phyloP scores from a whole-genome alignment of 2,329 filamentous ascomycete species.

The Coccinonectria pachysandricola region DNA sequence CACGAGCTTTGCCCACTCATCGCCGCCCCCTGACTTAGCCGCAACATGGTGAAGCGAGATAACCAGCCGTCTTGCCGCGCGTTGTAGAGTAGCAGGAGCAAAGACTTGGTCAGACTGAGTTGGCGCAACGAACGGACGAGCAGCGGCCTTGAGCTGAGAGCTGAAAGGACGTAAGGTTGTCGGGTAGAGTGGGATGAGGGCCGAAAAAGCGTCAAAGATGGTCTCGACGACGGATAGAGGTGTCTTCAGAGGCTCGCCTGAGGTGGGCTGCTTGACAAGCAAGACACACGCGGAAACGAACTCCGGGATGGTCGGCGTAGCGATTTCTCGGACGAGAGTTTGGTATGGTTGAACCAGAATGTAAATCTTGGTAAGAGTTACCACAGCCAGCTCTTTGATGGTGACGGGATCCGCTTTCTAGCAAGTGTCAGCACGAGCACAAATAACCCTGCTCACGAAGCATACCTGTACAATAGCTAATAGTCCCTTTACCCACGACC shows the following conservation, averaged over 20 bases:
- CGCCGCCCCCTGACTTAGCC: slow-evolving; percentile 63
- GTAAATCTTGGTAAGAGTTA: slow-evolving; percentile 76
- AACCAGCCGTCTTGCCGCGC: slow-evolving; percentile 53
- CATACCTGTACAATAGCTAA: slow-evolving; percentile 62
- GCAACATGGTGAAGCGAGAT: slow-evolving; percentile 70
- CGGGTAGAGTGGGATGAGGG: slow-evolving; percentile 69
- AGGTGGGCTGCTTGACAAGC: slow-evolving; percentile 40
- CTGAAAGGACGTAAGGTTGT: slow-evolving; percentile 72
- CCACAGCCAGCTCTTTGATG: slow-evolving; percentile 65
- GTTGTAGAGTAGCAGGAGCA: slow-evolving; percentile 42
- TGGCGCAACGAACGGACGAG: slow-evolving; percentile 52
- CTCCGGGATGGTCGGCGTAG: slow-evolving; percentile 65
- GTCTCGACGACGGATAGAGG: slow-evolving; percentile 49
- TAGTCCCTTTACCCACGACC: slow-evolving; percentile 68
- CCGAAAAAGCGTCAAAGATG: slow-evolving; percentile 60
- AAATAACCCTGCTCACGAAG: slow-evolving; percentile 5
- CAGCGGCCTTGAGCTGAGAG: slow-evolving; percentile 53
- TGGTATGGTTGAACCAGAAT: slow-evolving; percentile 71
- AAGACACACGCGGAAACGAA: slow-evolving; percentile 67
- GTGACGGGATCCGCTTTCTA: slow-evolving; percentile 68
- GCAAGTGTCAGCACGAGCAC: slow-evolving; percentile 9
- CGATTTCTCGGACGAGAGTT: slow-evolving; percentile 77
- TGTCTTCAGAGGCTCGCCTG: slow-evolving; percentile 16
- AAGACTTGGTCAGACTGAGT: slow-evolving; percentile 42
- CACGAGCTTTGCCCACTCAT: slow-evolving; percentile 68